A percentile compares a stretch with the other conserved stretches of the same genome.
phyloP scores from a whole-genome alignment of 164 flowering plant species.

The Paratinospora sagittata region DNA sequence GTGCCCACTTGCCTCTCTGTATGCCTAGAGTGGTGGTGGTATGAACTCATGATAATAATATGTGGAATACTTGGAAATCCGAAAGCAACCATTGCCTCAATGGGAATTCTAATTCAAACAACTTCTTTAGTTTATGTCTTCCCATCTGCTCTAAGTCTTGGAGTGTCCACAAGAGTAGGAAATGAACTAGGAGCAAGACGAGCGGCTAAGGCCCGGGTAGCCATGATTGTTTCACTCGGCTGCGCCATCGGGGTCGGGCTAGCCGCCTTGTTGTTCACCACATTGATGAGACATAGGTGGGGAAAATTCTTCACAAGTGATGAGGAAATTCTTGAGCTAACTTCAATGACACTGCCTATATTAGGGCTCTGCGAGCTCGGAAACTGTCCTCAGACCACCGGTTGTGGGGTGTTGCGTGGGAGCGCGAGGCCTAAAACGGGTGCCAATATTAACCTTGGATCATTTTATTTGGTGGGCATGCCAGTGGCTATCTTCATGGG shows the following conservation, averaged over 20 bases:
- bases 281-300: slow-evolving; percentile 23
- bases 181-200: slow-evolving; percentile 24
- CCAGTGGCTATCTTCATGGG: slow-evolving; percentile 27
- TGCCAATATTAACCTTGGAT: slow-evolving; percentile 31
- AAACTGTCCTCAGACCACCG: slow-evolving; percentile 32
- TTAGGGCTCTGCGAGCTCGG: slow-evolving; percentile 29
- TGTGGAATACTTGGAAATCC: slow-evolving; percentile 26
- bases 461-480: slow-evolving; percentile 32
- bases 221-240: slow-evolving; percentile 19
- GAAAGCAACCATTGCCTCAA: slow-evolving; percentile 22
- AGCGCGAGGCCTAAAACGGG: slow-evolving; percentile 26
- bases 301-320: slow-evolving; percentile 23
- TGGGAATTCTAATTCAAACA: slow-evolving; percentile 26
- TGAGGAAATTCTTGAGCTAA: slow-evolving; percentile 19
- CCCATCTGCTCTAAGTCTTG: slow-evolving; percentile 23
- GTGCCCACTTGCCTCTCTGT: slow-evolving; percentile 31
- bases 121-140: slow-evolving; percentile 24
- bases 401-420: slow-evolving; percentile 30
- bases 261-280: slow-evolving; percentile 20
- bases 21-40: slow-evolving; percentile 39
- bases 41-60: slow-evolving; percentile 24
- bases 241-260: slow-evolving; percentile 19
- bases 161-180: slow-evolving; percentile 22
- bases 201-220: slow-evolving; percentile 20
- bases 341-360: slow-evolving; percentile 24